A percentile compares a stretch with the other conserved stretches of the same genome.
Conservation (phyloP, 129 eudicot genomes). For the Lonicera japonica region DNA sequence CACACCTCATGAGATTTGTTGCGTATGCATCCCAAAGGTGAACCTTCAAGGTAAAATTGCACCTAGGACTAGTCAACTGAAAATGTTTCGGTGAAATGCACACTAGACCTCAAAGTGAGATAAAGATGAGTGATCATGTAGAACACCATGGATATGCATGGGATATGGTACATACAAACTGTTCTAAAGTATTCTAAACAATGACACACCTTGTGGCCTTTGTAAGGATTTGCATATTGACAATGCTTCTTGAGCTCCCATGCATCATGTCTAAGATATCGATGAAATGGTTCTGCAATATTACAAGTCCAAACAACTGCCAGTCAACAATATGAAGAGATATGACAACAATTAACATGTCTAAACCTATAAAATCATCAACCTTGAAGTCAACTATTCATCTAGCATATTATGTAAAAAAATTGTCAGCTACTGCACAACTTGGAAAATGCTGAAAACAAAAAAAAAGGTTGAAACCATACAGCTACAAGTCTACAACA, state of each 20-base stretch:
- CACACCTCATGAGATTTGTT: too few relatives aligned
- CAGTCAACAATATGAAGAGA: slow-evolving; percentile 1
- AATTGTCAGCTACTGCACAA: neutral
- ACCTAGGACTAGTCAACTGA: neutral
- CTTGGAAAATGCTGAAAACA: neutral
- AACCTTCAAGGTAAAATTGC: neutral
- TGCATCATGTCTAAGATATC: slow-evolving; percentile 64
- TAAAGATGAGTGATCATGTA: neutral
- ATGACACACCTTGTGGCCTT: slow-evolving; percentile 63
- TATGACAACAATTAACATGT: neutral
- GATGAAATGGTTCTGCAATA: slow-evolving; percentile 59
- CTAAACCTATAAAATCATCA: slow-evolving; percentile 4
- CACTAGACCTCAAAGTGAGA: neutral
- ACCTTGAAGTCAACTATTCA: neutral
- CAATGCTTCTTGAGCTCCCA: slow-evolving; percentile 64
- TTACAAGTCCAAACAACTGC: neutral
- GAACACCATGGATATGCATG: neutral
- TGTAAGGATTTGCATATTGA: slow-evolving; percentile 59
- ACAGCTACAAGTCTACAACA: neutral
- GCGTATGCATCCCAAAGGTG: slow-evolving; percentile 3
- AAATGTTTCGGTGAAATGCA: neutral
- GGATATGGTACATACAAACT: neutral
- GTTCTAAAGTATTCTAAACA: neutral
- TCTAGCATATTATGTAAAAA: neutral
- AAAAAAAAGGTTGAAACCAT: neutral